Evolutionary conservation across 257 asterid species (phyloP), one percentile per base, ranked within the genome.

Genomic region (Solanum habrochaites): DNA sequence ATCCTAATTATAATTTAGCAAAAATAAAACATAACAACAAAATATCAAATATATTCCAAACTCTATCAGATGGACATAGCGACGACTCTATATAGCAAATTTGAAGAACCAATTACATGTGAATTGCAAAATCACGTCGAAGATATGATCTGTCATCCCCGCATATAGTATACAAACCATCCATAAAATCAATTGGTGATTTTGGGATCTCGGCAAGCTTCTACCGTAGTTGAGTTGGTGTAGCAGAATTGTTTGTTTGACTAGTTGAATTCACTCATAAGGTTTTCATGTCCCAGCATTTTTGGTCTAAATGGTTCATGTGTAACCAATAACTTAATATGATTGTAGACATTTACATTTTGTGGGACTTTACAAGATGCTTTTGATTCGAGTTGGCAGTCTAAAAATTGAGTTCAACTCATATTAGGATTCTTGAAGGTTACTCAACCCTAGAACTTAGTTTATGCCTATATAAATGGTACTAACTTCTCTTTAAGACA

Each of bases 71-170:
- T 8, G 35, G 37, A 27, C 25, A 64, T 13, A 72, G 18, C 16
- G 62, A 31, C 20, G 10, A 52, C 32, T 11, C 39, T 25, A 82
- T n/a, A 83, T 25, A 85, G 47, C 64, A 75, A 43, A 81, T 35
- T 32, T 32, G 58, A 82, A 85, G 47, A 39, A 72, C 8, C 45
- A 88, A 87, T 92, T 94, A 96, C 98, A 94, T 95, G 96, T 96
- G 98, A 91, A 96, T 93, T 23, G 99, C 98, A 86, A 90, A 96
- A 87, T 98, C 99, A 88, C 95, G 95, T 4, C 99, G 98, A 60
- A 96, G 96, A 89, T 92, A 95, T 20, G 99, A 96, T 92, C 98
- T 95, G 83, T 98, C 99, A 66, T 98, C 98, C 75, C 98, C 99
- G 58, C 98, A 96, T 6, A 96, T 94, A 32, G 98, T 96, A 85